Conservation (phyloP, 2,329 filamentous ascomycete genomes). For the Penicillium hordei region DNA sequence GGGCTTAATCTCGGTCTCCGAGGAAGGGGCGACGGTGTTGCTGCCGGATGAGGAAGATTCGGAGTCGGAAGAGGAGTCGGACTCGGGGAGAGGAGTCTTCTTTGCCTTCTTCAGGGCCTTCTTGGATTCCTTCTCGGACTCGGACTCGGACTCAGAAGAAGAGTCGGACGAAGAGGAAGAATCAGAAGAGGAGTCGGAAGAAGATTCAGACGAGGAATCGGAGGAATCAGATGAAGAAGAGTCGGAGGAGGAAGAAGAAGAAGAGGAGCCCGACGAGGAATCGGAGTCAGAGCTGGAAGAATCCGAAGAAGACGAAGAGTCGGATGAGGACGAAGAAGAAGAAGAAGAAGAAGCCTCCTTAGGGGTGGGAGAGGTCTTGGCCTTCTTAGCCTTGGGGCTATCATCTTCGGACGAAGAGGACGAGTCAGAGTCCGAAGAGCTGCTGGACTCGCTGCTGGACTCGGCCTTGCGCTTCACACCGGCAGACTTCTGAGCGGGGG, state of each 20-base stretch:
- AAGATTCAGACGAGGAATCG: constrained; percentile 29
- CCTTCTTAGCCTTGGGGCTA: constrained; percentile 56
- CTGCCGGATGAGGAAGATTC: constrained; percentile 31
- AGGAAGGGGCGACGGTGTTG: constrained; percentile 33
- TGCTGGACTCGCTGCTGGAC: constrained; percentile 45
- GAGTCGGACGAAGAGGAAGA: constrained; percentile 18
- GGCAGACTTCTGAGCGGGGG: constrained; percentile 37
- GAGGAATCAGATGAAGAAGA: constrained; percentile 35
- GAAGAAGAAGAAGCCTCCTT: constrained; percentile 37
- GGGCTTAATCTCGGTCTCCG: constrained; percentile 25
- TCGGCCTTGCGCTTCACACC: constrained; percentile 61
- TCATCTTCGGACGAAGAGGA: constrained; percentile 50
- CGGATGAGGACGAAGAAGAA: constrained; percentile 35
- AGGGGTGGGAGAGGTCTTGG: constrained; percentile 39
- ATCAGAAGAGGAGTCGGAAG: constrained; percentile 14
- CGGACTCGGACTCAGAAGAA: constrained; percentile 15
- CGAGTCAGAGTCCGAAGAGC: constrained; percentile 40
- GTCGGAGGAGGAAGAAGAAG: constrained; percentile 18
- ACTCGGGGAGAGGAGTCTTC: constrained; percentile 40
- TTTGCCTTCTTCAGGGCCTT: constrained; percentile 34
- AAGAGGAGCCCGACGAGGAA: constrained; percentile 30
- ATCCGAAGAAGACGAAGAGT: constrained; percentile 28
- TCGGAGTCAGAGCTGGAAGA: constrained; percentile 2
- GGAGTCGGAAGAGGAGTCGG: constrained; percentile 31
- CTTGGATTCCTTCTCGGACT: constrained; percentile 30